These are phyloP conservation scores for Glutinoglossum americanum DNA, from an alignment of 495 filamentous ascomycete genomes.

Conservation along the genomic window DNA sequence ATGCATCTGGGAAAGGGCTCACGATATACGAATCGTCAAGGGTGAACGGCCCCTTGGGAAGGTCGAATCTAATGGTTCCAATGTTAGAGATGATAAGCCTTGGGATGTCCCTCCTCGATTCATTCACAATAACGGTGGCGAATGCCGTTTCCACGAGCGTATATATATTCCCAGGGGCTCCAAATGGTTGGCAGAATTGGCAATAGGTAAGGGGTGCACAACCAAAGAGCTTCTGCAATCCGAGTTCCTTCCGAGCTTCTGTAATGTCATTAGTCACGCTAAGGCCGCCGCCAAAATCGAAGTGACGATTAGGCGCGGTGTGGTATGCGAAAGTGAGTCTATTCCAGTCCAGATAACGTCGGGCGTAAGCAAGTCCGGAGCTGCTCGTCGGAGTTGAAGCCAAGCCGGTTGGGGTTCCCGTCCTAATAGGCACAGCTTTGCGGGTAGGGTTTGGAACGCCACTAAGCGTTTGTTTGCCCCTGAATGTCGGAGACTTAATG, in stretches of 20 bases:
- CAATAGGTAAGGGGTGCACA: conserved; percentile 68
- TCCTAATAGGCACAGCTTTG: conserved; percentile 15
- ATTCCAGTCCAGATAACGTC: conserved; percentile 91
- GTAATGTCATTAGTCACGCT: conserved; percentile 59
- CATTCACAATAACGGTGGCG: conserved; percentile 29
- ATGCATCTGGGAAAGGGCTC: conserved; percentile 67
- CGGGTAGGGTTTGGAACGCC: conserved; percentile 25
- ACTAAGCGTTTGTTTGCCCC: conserved; percentile 15
- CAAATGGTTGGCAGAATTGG: conserved; percentile 56
- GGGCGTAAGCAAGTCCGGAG: conserved; percentile 16
- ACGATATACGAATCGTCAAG: conserved; percentile 64
- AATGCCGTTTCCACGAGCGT: conserved; percentile 57
- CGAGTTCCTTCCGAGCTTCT: conserved; percentile 42
- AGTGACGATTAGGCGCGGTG: conserved; percentile 34
- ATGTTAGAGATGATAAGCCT: conserved; percentile 65
- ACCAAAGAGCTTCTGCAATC: conserved; percentile 52
- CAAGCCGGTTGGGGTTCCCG: background rate
- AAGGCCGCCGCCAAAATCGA: conserved; percentile 54
- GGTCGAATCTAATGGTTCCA: conserved; percentile 79
- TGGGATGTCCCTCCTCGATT: conserved; percentile 24
- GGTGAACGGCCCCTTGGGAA: conserved; percentile 82
- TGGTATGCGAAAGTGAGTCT: conserved; percentile 69
- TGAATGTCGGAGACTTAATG: conserved; percentile 20
- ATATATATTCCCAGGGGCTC: conserved; percentile 47
- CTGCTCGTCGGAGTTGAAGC: conserved; percentile 6